These are phyloP conservation scores for Penicillium hesseltinei DNA, from an alignment of 2,329 filamentous ascomycete species.

Conservation along the genomic window DNA sequence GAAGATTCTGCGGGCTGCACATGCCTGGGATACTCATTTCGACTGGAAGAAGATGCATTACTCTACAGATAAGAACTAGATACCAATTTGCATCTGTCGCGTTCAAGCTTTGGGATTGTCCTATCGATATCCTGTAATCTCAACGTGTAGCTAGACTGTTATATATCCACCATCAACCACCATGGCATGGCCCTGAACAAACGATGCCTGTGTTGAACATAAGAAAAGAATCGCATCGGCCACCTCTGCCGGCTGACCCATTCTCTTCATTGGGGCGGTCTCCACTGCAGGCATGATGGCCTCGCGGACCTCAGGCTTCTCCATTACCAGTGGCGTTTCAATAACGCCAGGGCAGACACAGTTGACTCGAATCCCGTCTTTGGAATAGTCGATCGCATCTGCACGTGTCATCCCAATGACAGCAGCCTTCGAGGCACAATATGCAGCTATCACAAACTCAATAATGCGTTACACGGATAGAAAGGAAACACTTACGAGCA, in stretches of 20 bases:
- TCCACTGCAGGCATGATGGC: constrained; percentile 44
- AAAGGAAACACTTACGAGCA: constrained; percentile 40
- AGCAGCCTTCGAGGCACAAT: constrained; percentile 59
- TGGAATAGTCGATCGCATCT: constrained; percentile 58
- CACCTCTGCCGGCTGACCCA: constrained; percentile 52
- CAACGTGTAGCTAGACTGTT: constrained; percentile 31
- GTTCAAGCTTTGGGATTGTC: neutral
- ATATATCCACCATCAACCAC: constrained; percentile 56
- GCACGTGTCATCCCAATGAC: constrained; percentile 58
- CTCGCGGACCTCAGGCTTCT: constrained; percentile 40
- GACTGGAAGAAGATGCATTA: constrained; percentile 24
- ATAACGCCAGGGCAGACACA: constrained; percentile 46
- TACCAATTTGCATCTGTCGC: neutral
- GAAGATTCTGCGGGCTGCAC: constrained; percentile 24
- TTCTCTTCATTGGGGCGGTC: constrained; percentile 52
- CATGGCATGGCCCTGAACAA: constrained; percentile 53
- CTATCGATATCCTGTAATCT: neutral
- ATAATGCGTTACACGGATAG: neutral
- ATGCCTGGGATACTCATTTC: constrained; percentile 26
- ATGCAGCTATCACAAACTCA: constrained; percentile 44
- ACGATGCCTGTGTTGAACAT: constrained; percentile 50
- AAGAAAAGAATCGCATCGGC: constrained; percentile 53
- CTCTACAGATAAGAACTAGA: constrained; percentile 8
- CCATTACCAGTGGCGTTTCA: constrained; percentile 49
- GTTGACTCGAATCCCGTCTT: constrained; percentile 34